Evolutionary conservation across 352 stramenopile species (phyloP).

Genomic region (Blastocystis sp.): DNA sequence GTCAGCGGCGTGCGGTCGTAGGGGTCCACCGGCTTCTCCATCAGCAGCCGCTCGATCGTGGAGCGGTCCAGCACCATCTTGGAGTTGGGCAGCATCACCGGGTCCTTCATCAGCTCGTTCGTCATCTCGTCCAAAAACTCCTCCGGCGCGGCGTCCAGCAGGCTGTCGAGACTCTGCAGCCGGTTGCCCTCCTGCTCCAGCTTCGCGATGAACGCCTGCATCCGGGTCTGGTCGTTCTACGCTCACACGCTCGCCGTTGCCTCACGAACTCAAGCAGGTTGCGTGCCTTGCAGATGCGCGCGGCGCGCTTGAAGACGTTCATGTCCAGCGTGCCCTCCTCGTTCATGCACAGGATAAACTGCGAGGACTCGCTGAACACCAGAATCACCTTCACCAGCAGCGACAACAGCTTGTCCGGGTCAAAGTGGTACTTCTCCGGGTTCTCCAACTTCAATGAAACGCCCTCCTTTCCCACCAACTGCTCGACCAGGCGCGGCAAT

Average conservation of each 20-base stretch:
- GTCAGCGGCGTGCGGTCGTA: conserved; percentile 57
- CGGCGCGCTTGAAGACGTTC: conserved; percentile 26
- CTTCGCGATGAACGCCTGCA: conserved; percentile 22
- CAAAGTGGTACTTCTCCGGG: conserved; percentile 60
- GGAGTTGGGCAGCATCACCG: conserved; percentile 58
- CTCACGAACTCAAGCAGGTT: conserved; percentile 20
- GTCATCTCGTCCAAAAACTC: conserved; percentile 65
- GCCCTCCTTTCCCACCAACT: conserved; percentile 64
- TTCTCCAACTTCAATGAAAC: conserved; percentile 45
- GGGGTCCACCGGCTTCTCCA: conserved; percentile 40
- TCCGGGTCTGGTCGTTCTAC: conserved; percentile 27
- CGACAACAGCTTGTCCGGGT: conserved; percentile 40
- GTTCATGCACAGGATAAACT: conserved; percentile 54
- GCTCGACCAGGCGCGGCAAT: conserved; percentile 35
- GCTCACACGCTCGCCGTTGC: background rate
- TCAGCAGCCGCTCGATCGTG: conserved; percentile 39
- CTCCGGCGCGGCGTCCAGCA: conserved; percentile 44
- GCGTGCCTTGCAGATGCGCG: background rate
- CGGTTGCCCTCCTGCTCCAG: background rate
- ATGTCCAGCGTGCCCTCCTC: conserved; percentile 33
- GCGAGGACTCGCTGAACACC: conserved; percentile 19
- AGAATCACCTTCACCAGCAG: conserved; percentile 47
- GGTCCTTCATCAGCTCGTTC: conserved; percentile 58
- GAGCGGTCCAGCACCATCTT: conserved; percentile 36
- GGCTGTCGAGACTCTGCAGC: conserved; percentile 6